Base-by-base conservation (phyloP, 768 basidiomycete species). In the Pleurotus eryngii region DNA sequence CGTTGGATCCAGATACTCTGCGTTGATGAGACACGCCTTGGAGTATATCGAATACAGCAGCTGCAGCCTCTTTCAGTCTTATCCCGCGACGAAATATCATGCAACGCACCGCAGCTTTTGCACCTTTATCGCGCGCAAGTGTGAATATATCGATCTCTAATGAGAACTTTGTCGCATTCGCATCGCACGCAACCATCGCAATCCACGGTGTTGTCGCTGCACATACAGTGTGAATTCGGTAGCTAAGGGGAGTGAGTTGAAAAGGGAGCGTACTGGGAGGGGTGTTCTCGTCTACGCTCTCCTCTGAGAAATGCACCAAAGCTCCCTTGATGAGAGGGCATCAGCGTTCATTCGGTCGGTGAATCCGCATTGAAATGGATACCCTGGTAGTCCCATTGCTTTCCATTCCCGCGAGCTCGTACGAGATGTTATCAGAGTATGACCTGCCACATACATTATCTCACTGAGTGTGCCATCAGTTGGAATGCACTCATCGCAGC, bases 161-260 rank as follows among this genome's bases (percentile, higher is more conserved):
- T 1, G 85, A 84, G 3, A 82, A 75, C 58, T 81, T 73, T 14
- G 90, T 90, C 15, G 86, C 79, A 68, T 95, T 94, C 56, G 67
- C 65, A 65, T 95, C 93, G 69, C 94, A 96, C 3, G 85, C 81
- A 49, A 97, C 81, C 61, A 95, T 79, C 11, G 95, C 95, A 63
- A 97, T 89, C 93, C 94, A 97, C 3, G 95, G 92, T 0, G 93
- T 91, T 4, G 73, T 76, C 2, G 90, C 88, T 81, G 67, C 37
- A 58, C 63, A 65, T 55, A 22, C 63, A 51, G 43, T 40, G 63
- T 38, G 22, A 43, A n/a, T 11, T 7, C 51, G 58, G 53, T 51
- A 55, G 49, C 61, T 62, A 24, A 3, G 49, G 12, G 18, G 15
- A 51, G n/a, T 35, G 20, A 49, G 4, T 26, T 15, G 22, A n/a